phyloP scores from a whole-genome alignment of 2,329 filamentous ascomycete species.

The Arthrobotrys iridis region DNA sequence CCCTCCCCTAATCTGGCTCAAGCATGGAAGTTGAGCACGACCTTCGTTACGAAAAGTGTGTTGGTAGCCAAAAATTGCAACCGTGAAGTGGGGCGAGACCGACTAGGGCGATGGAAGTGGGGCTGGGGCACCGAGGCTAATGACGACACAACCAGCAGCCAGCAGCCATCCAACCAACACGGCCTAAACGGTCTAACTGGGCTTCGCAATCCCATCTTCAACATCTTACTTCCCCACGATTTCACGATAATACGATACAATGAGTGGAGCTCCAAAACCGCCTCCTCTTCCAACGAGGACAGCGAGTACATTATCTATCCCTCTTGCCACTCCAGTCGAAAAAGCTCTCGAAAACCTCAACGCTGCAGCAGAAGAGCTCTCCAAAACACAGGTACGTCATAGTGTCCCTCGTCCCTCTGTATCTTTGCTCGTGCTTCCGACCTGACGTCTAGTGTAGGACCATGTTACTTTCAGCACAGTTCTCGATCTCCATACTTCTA shows the following conservation, averaged over 20 bases:
- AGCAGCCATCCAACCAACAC: neutral
- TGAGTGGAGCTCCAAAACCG: constrained; percentile 43
- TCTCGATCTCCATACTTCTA: constrained; percentile 41
- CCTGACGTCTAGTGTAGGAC: constrained; percentile 18
- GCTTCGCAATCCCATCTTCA: neutral
- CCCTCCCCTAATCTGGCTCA: too few relatives aligned
- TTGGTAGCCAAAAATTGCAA: constrained; percentile 16
- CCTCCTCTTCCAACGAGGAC: constrained; percentile 48
- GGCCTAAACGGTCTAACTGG: constrained; percentile 8
- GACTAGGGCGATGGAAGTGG: constrained; percentile 6
- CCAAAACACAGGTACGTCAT: constrained; percentile 19
- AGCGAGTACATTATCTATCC: constrained; percentile 34
- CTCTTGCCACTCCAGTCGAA: constrained; percentile 30
- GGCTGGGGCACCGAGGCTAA: constrained; percentile 31
- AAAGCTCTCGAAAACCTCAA: constrained; percentile 36
- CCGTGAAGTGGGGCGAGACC: constrained; percentile 5
- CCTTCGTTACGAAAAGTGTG: neutral
- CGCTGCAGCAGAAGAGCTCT: constrained; percentile 34
- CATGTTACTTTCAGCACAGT: constrained; percentile 46
- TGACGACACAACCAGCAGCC: constrained; percentile 32
- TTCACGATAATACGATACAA: constrained; percentile 18
- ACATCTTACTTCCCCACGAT: constrained; percentile 3
- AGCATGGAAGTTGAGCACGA: too few relatives aligned
- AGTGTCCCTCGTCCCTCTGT: too few relatives aligned
- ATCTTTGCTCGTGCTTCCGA: neutral